A percentile compares a stretch with the other conserved stretches of the same genome.
phyloP scores from a whole-genome alignment of 2,329 filamentous ascomycete genomes.

The Stemphylium lycopersici region DNA sequence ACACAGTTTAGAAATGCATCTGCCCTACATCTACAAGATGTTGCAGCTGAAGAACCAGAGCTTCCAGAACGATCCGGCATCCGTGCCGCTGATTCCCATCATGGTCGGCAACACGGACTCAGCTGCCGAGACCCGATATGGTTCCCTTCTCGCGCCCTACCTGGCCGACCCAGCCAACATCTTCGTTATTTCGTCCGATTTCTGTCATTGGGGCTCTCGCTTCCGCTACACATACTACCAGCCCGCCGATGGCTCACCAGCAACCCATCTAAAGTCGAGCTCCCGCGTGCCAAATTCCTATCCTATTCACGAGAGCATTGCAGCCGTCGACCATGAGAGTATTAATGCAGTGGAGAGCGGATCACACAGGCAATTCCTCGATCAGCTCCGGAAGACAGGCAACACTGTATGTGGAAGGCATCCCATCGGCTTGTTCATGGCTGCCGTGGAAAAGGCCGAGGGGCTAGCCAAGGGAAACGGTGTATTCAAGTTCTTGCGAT shows the following conservation, averaged over 20 bases:
- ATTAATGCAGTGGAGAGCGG: slow-evolving; percentile 87
- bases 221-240: slow-evolving; percentile 87
- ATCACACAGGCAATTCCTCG: slow-evolving; percentile 70
- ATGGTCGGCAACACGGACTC: slow-evolving; percentile 78
- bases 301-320: slow-evolving; percentile 84
- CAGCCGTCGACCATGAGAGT: slow-evolving; percentile 75
- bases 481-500: slow-evolving; percentile 79
- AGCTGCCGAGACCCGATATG: slow-evolving; percentile 70
- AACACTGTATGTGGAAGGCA: slow-evolving; percentile 96
- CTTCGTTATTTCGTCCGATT: slow-evolving; percentile 92
- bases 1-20: slow-evolving; percentile 95
- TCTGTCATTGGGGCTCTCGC: slow-evolving; percentile 90
- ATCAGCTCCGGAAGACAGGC: slow-evolving; percentile 71
- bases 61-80: slow-evolving; percentile 54
- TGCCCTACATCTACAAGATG: slow-evolving; percentile 89
- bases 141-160: slow-evolving; percentile 76
- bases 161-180: slow-evolving; percentile 75
- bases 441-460: slow-evolving; percentile 71
- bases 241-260: slow-evolving; percentile 52
- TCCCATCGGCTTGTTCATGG: slow-evolving; percentile 92
- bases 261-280: slow-evolving; percentile 44
- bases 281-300: slow-evolving; percentile 54
- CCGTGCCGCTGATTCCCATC: slow-evolving; percentile 81
- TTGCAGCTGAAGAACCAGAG: slow-evolving; percentile 54
- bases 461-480: slow-evolving; percentile 59